These are phyloP conservation scores for Cladophialophora exuberans DNA, from an alignment of 2,329 filamentous ascomycete genomes.

Conservation along the genomic window DNA sequence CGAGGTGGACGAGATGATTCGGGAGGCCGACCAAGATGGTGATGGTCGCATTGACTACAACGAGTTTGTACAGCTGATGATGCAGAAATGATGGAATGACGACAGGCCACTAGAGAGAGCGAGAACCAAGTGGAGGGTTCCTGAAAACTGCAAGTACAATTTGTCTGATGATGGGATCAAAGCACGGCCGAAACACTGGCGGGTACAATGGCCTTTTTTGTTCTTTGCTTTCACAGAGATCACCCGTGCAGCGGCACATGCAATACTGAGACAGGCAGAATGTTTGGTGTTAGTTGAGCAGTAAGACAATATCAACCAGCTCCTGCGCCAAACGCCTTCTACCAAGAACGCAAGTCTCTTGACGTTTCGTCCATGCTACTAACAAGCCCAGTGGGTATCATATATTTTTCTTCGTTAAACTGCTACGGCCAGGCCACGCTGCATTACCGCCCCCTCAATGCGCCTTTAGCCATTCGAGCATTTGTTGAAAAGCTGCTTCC, in stretches of 20 bases:
- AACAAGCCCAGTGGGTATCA: slow-evolving; percentile 7
- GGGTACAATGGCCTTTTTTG: slow-evolving; percentile 3
- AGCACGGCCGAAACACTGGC: not conserved
- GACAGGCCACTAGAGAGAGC: slow-evolving; percentile 1
- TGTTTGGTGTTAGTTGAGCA: not conserved
- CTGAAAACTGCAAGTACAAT: slow-evolving; percentile 2
- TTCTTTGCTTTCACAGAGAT: not conserved
- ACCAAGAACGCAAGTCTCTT: not conserved
- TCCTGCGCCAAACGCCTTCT: not conserved
- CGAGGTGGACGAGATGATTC: slow-evolving; percentile 92
- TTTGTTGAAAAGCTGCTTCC: slow-evolving; percentile 31
- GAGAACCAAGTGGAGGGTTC: not conserved
- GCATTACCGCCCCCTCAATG: slow-evolving; percentile 9
- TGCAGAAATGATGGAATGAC: slow-evolving; percentile 74
- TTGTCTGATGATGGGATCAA: not conserved
- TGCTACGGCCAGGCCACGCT: not conserved
- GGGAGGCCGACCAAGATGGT: slow-evolving; percentile 86
- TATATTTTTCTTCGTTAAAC: not conserved
- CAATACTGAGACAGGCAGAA: not conserved
- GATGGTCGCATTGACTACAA: slow-evolving; percentile 91
- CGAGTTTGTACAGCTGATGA: slow-evolving; percentile 93
- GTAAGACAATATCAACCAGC: not conserved
- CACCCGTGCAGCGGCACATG: not conserved
- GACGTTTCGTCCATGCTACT: not conserved
- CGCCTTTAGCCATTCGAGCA: slow-evolving; percentile 31